Evolutionary conservation across 495 filamentous ascomycete species (phyloP).

Genomic region (Xylaria curta): DNA sequence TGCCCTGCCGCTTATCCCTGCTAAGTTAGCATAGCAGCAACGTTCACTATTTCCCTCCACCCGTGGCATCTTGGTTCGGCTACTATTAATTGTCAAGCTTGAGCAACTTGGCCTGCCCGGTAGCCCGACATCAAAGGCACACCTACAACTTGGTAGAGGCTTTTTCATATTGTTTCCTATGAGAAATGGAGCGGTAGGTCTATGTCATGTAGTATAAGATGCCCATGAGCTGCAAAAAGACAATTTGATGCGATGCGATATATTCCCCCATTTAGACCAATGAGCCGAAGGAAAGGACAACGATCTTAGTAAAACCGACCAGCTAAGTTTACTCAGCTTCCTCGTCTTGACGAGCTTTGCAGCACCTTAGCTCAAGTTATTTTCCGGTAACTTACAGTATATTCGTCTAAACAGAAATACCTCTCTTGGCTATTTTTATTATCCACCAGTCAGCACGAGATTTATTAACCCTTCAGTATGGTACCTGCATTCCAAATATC

Average conservation of each 20-base stretch:
- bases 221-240: not conserved
- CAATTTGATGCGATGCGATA: constrained; percentile 3
- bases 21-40: not conserved
- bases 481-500: constrained; percentile 21
- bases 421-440: constrained; percentile 11
- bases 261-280: constrained; percentile 27
- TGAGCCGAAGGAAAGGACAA: not conserved
- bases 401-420: constrained; percentile 19
- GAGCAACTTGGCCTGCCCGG: constrained; percentile 4
- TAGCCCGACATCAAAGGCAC: constrained; percentile 10
- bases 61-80: constrained; percentile 19
- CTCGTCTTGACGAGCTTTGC: constrained; percentile 21
- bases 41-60: constrained; percentile 15
- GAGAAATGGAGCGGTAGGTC: not conserved
- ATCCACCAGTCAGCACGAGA: constrained; percentile 21
- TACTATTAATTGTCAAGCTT: not conserved
- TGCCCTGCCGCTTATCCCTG: constrained; percentile 12
- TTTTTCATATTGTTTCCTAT: not conserved
- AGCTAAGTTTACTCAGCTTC: constrained; percentile 18
- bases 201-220: not conserved
- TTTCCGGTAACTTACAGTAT: not conserved
- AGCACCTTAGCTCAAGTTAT: constrained; percentile 1
- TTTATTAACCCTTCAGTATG: not conserved
- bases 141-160: not conserved
- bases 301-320: constrained; percentile 17